These are phyloP conservation scores for Botrytis deweyae DNA, from an alignment of 2,329 filamentous ascomycete species.

Conservation along the genomic window DNA sequence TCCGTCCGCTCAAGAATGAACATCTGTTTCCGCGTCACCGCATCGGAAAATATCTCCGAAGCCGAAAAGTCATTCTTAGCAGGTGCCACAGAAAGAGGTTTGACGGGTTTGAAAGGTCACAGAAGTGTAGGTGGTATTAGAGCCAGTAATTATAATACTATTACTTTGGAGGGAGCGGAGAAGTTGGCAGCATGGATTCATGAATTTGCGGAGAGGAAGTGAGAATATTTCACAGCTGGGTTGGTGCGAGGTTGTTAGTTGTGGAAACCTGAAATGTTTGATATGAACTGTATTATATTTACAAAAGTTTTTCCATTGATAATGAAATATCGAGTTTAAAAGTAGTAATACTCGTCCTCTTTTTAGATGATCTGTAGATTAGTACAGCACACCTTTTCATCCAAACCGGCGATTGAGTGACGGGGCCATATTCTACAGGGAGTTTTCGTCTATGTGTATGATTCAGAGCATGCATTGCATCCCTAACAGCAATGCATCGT, in stretches of 20 bases:
- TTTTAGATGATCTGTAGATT: background rate
- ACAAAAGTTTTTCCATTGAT: background rate
- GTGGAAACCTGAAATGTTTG: background rate
- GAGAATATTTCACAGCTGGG: background rate
- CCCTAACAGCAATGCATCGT: background rate
- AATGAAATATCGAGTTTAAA: background rate
- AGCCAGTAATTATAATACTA: slow-evolving; percentile 85
- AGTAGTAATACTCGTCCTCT: background rate
- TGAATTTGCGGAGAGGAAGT: slow-evolving; percentile 47
- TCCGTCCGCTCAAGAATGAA: slow-evolving; percentile 84
- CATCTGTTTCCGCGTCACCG: slow-evolving; percentile 78
- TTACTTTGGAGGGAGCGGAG: slow-evolving; percentile 65
- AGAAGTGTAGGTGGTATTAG: slow-evolving; percentile 83
- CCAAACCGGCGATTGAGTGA: background rate
- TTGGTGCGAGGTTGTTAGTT: background rate
- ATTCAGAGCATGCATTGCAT: background rate
- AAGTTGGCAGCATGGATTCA: slow-evolving; percentile 65
- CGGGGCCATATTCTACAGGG: background rate
- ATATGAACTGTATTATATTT: background rate
- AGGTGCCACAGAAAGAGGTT: slow-evolving; percentile 56
- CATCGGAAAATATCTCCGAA: slow-evolving; percentile 46
- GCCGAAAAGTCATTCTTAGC: slow-evolving; percentile 80
- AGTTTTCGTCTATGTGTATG: background rate
- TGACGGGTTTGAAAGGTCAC: slow-evolving; percentile 87
- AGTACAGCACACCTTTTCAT: background rate